Evolutionary conservation across 192 early-diverging fungal genomes (phyloP), one percentile per base, ranked within the genome.

Genomic region (Dissophora globulifera): DNA sequence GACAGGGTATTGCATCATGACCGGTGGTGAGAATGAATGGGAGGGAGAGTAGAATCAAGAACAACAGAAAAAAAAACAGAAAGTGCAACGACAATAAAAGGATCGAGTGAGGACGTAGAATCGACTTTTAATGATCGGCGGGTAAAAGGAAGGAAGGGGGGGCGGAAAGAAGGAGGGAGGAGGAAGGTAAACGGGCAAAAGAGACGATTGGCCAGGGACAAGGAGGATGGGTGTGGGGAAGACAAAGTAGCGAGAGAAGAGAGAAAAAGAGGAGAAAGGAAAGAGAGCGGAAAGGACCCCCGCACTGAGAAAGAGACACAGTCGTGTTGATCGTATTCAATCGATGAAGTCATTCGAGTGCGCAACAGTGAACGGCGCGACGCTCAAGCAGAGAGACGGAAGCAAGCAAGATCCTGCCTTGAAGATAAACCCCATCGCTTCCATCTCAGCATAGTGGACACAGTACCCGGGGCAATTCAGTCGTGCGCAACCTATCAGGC

Each of bases 1-100:
- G 16, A 76, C 58, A 1, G 72, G 72, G 52, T 76, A 76, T 17
- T 57, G 55, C 62, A 75, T 53, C 41, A 41, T 56, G 50, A 46
- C 38, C 26, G 57, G 56, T 45, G 43, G n/a, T n/a, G n/a, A n/a
- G n/a, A n/a, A n/a, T n/a, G n/a, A n/a, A n/a, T n/a, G n/a, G n/a
- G n/a, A n/a, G n/a, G n/a, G n/a, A n/a, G n/a, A n/a, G n/a, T n/a
- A n/a, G n/a, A n/a, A n/a, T n/a, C n/a, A n/a, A n/a, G n/a, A n/a
- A n/a, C n/a, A n/a, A n/a, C 38, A 10, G 8, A 40, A 58, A 40
- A n/a, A 32, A 58, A 30, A 17, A 6, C 9, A 22, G 40, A 8
- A 23, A 58, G 20, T 22, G 35, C 15, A 58, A 47, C 16, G 32
- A 57, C 22, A 40, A 47, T 40, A 45, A 16, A 13, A 32, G 31